Evolutionary conservation across 2,329 filamentous ascomycete genomes (phyloP).

Genomic region (Claviceps sp.): DNA sequence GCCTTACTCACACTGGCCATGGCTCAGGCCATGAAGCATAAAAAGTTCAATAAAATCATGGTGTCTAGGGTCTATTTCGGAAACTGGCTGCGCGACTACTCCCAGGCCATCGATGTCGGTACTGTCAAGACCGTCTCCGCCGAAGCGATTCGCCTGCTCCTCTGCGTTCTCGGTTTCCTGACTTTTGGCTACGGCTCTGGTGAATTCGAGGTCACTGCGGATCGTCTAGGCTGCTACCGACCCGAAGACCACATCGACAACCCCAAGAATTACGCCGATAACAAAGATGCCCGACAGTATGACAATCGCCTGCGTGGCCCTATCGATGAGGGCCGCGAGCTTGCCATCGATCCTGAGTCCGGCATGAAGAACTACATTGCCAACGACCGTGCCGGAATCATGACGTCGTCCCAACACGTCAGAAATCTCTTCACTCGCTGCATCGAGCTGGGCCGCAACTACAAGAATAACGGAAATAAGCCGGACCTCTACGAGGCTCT

Average conservation of each 20-base stretch:
- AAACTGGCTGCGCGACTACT: conserved; percentile 90
- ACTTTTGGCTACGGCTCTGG: conserved; percentile 74
- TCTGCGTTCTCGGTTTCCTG: conserved; percentile 84
- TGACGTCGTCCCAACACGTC: conserved; percentile 69
- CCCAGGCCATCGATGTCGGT: conserved; percentile 84
- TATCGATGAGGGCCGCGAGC: conserved; percentile 64
- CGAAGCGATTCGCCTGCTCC: conserved; percentile 77
- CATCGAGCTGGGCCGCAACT: conserved; percentile 69
- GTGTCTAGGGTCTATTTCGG: conserved; percentile 90
- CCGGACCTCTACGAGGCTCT: conserved; percentile 80
- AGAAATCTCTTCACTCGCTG: conserved; percentile 58
- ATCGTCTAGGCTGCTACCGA: conserved; percentile 70
- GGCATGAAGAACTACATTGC: conserved; percentile 93
- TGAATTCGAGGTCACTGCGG: conserved; percentile 74
- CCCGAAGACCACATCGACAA: conserved; percentile 68
- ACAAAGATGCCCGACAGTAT: conserved; percentile 71
- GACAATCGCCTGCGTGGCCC: conserved; percentile 70
- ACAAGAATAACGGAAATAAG: conserved; percentile 41
- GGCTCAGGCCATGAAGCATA: conserved; percentile 39
- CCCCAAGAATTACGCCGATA: conserved; percentile 80
- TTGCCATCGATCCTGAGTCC: conserved; percentile 61
- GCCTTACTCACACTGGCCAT: conserved; percentile 60
- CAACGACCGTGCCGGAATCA: conserved; percentile 64
- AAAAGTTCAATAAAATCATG: conserved; percentile 80
- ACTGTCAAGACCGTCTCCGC: conserved; percentile 83